Percentiles rank a stretch among this genome's conserved stretches.
phyloP scores from a whole-genome alignment of 495 filamentous ascomycete species.

The Friedmanniomyces simplex region DNA sequence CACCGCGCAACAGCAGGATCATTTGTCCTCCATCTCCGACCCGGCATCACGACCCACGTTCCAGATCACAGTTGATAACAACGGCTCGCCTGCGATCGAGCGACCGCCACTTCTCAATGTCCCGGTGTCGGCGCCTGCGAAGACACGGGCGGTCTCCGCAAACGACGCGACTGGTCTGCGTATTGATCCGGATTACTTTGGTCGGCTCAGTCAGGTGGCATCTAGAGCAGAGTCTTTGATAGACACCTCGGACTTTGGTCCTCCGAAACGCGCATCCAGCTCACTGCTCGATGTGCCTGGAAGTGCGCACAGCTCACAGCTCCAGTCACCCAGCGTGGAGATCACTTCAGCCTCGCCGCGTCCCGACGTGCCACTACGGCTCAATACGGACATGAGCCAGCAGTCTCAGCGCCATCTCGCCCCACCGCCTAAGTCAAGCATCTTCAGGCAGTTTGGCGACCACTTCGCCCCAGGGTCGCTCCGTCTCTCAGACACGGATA shows the following conservation, averaged over 20 bases:
- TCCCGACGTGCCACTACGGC: neutral
- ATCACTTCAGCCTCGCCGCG: neutral
- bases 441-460: neutral
- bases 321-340: slow-evolving; percentile 7
- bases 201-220: neutral
- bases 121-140: slow-evolving; percentile 25
- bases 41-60: slow-evolving; percentile 30
- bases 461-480: neutral
- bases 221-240: neutral
- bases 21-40: slow-evolving; percentile 40
- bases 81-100: slow-evolving; percentile 14
- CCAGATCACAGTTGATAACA: slow-evolving; percentile 15
- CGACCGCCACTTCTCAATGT: slow-evolving; percentile 21
- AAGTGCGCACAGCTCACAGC: neutral
- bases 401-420: neutral
- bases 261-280: neutral
- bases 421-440: neutral
- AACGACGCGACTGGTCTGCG: slow-evolving; percentile 41
- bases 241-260: neutral
- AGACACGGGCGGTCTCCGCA: slow-evolving; percentile 52
- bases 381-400: neutral
- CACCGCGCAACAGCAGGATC: slow-evolving; percentile 39
- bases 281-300: slow-evolving; percentile 5
- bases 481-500: neutral
- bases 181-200: slow-evolving; percentile 19